Evolutionary conservation across 1,139 yeast species (phyloP).

Genomic region (Zygotorulaspora mrakii): DNA sequence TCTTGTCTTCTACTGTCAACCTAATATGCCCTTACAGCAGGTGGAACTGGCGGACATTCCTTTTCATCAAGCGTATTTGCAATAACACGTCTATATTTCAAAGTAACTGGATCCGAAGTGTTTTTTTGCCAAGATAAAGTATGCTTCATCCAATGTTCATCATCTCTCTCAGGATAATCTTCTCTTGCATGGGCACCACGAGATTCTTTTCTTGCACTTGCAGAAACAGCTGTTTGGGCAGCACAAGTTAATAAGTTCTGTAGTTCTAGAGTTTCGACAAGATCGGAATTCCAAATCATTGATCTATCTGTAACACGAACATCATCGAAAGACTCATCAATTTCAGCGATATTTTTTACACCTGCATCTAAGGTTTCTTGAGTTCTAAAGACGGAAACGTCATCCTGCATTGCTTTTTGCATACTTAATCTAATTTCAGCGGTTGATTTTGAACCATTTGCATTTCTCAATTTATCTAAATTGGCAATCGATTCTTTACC

Average conservation of each 20-base stretch:
- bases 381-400: slow-evolving; percentile 94
- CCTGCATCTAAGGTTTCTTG: slow-evolving; percentile 92
- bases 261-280: slow-evolving; percentile 92
- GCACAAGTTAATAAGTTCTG: slow-evolving; percentile 98
- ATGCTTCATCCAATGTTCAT: slow-evolving; percentile 96
- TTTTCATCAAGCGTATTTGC: slow-evolving; percentile 79
- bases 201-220: slow-evolving; percentile 93
- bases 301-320: slow-evolving; percentile 92
- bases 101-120: slow-evolving; percentile 65
- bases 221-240: slow-evolving; percentile 89
- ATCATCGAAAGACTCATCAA: slow-evolving; percentile 68
- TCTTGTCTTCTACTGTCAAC: no score
- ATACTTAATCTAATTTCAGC: slow-evolving; percentile 85
- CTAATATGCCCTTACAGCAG: slow-evolving; percentile 92
- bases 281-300: slow-evolving; percentile 97
- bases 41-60: slow-evolving; percentile 96
- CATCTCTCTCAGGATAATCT: slow-evolving; percentile 95
- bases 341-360: slow-evolving; percentile 70
- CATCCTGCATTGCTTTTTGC: slow-evolving; percentile 96
- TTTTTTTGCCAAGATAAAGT: slow-evolving; percentile 84
- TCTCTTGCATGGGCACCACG: slow-evolving; percentile 99
- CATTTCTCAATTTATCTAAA: slow-evolving; percentile 84
- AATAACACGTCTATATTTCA: slow-evolving; percentile 86
- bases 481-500: slow-evolving; percentile 89
- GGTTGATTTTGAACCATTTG: slow-evolving; percentile 75